Percentiles rank a stretch among this genome's conserved stretches.
Evolutionary conservation across 1,284 basidiomycete species (phyloP).

Genomic region (Hortiboletus rubellus): DNA sequence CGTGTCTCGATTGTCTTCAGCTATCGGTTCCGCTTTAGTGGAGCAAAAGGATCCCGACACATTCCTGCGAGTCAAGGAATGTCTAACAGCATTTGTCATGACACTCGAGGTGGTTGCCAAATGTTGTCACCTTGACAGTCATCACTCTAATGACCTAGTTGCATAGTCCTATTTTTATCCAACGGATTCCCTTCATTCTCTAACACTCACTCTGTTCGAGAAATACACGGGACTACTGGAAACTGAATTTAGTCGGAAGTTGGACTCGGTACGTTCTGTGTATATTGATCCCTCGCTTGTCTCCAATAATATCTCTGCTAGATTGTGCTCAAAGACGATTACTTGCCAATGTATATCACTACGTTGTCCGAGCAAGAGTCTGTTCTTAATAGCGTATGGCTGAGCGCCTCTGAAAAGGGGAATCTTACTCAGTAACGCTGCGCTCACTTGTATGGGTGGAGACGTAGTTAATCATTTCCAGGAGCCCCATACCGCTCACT

Average conservation of each 20-base stretch:
- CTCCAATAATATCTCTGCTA: constrained; percentile 33
- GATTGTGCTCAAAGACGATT: constrained; percentile 90
- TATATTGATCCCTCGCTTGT: neutral
- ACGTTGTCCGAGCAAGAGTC: constrained; percentile 71
- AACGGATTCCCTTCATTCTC: constrained; percentile 78
- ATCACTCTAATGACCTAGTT: constrained; percentile 12
- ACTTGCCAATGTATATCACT: constrained; percentile 87
- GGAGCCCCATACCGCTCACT: constrained; percentile 69
- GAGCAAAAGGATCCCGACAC: constrained; percentile 81
- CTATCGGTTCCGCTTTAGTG: constrained; percentile 73
- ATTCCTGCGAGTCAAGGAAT: constrained; percentile 85
- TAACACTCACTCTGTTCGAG: constrained; percentile 88
- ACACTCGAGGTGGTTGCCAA: constrained; percentile 76
- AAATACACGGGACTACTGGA: constrained; percentile 86
- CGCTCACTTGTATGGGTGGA: neutral
- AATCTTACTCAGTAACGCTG: constrained; percentile 59
- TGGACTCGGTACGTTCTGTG: constrained; percentile 64
- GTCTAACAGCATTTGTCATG: constrained; percentile 85
- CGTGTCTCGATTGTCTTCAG: constrained; percentile 73
- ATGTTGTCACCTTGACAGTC: neutral
- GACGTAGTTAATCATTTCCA: constrained; percentile 34
- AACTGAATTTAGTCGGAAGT: constrained; percentile 78
- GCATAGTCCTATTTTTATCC: constrained; percentile 82
- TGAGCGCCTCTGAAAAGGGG: constrained; percentile 67
- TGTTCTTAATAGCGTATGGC: constrained; percentile 85